Evolutionary conservation across 257 asterid genomes (phyloP), one percentile per base, ranked within the genome.

Genomic region (Coffea canephora): DNA sequence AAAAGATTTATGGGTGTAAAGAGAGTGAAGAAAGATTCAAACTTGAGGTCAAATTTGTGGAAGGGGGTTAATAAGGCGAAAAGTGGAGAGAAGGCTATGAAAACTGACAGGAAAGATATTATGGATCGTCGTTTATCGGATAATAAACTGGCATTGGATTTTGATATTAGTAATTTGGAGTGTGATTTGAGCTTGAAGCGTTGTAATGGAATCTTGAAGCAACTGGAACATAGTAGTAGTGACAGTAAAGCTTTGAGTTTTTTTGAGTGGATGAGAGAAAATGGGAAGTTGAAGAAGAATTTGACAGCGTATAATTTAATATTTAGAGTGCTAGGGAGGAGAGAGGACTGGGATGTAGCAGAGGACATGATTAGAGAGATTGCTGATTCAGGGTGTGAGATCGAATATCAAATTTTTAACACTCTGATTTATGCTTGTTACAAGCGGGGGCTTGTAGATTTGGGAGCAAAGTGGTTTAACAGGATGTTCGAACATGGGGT

Each of bases 241-340:
- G 91, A 79, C 65, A 69, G 71, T 78, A 85, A 88, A 83, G 91
- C 96, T 4, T 85, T 90, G 82, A 79, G 86, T 34, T 88, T 91
- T 91, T 95, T 91, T 64, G 82, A 86, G 83, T 91, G 97, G 98
- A 95, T 95, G 98, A 89, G 82, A 83, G 83, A 72, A 77, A 90
- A 90, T 84, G 90, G 93, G 80, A 91, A 91, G 87, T 87, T 95
- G 87, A 83, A 85, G 86, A 87, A 83, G 81, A 95, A 93, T 80
- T 79, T 76, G 80, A 79, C 77, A 71, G 98, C 96, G 59, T 91
- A 89, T 85, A 89, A 88, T 77, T 84, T 89, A 85, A 84, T 93
- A 70, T 89, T 95, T 34, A 84, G 98, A 66, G 93, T 93, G 75
- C 87, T 91, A 77, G 95, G 96, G 43, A 90, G 97, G 81, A 88